These are phyloP conservation scores for Aspergillus incahuasiensis DNA, from an alignment of 495 filamentous ascomycete genomes.

Conservation along the genomic window DNA sequence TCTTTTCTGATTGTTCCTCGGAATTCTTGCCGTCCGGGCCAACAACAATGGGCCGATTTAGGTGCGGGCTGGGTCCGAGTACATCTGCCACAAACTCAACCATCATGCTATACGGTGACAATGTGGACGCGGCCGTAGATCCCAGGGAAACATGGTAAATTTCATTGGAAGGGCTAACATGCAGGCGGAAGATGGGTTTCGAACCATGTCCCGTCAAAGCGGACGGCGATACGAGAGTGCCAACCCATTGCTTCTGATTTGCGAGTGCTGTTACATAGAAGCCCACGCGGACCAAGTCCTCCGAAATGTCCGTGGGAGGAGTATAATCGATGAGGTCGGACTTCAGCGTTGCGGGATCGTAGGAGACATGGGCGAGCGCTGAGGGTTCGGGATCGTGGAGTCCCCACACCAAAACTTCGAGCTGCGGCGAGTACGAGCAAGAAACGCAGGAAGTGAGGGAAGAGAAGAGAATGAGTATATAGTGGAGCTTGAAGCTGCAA, in stretches of 20 bases:
- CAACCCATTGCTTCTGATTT: constrained; percentile 38
- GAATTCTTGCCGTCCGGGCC: constrained; percentile 34
- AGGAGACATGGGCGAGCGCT: constrained; percentile 38
- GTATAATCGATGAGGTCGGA: constrained; percentile 34
- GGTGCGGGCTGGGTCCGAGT: constrained; percentile 31
- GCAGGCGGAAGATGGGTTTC: constrained; percentile 31
- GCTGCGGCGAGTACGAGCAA: constrained; percentile 19
- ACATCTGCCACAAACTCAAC: constrained; percentile 28
- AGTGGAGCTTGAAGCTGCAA: constrained; percentile 12
- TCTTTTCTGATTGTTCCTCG: constrained; percentile 38
- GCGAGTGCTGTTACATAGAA: constrained; percentile 26
- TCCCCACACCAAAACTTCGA: constrained; percentile 42
- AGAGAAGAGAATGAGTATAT: constrained; percentile 14
- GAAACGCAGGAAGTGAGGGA: constrained; percentile 11
- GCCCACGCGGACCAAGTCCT: constrained; percentile 34
- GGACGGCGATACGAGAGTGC: constrained; percentile 32
- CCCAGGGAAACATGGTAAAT: constrained; percentile 35
- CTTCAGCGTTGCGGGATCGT: constrained; percentile 29
- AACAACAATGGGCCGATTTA: constrained; percentile 41
- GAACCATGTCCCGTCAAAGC: constrained; percentile 20
- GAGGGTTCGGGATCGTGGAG: constrained; percentile 31
- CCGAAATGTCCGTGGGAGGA: constrained; percentile 18
- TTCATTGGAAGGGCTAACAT: constrained; percentile 32
- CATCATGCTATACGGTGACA: constrained; percentile 9
- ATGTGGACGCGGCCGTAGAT: constrained; percentile 1